A percentile compares a stretch with the other conserved stretches of the same genome.
Evolutionary conservation across 2,329 filamentous ascomycete genomes (phyloP).

Genomic region (Claviceps quebecensis): DNA sequence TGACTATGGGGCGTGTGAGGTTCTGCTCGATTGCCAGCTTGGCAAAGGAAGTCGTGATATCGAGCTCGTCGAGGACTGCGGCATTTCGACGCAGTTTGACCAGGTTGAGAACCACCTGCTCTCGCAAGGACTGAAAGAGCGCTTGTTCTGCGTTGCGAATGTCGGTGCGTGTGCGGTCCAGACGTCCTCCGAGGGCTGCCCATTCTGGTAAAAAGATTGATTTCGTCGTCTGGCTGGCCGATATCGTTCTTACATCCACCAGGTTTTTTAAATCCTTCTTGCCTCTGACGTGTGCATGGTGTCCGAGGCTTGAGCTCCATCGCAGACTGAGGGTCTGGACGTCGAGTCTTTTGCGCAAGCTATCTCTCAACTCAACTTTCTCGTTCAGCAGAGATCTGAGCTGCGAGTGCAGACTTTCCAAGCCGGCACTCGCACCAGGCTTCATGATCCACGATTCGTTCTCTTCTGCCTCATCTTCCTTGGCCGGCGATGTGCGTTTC

Average conservation of each 20-base stretch:
- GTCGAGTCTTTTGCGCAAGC: constrained; percentile 46
- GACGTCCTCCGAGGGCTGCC: constrained; percentile 63
- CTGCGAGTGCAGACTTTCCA: constrained; percentile 54
- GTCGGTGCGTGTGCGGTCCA: constrained; percentile 63
- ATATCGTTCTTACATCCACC: constrained; percentile 34
- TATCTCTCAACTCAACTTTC: constrained; percentile 45
- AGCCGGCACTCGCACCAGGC: constrained; percentile 48
- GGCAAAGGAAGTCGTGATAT: constrained; percentile 79
- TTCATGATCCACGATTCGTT: constrained; percentile 52
- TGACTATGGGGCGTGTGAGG: constrained; percentile 61
- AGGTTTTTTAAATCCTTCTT: constrained; percentile 43
- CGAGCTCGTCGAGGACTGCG: constrained; percentile 81
- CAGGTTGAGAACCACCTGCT: constrained; percentile 64
- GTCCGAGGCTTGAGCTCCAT: constrained; percentile 76
- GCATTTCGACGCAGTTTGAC: constrained; percentile 82
- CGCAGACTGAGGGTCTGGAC: constrained; percentile 60
- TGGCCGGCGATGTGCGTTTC: constrained; percentile 31
- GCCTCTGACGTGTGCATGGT: constrained; percentile 82
- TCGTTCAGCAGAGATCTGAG: constrained; percentile 46
- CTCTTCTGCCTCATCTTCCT: constrained; percentile 46
- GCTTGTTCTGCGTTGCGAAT: constrained; percentile 75
- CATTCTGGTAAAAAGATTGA: constrained; percentile 76
- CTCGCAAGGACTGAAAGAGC: constrained; percentile 62
- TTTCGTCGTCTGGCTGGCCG: constrained; percentile 68
- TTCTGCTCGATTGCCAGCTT: constrained; percentile 59